phyloP scores from a whole-genome alignment of 139 green algal genomes.

The Gonium pectorale region DNA sequence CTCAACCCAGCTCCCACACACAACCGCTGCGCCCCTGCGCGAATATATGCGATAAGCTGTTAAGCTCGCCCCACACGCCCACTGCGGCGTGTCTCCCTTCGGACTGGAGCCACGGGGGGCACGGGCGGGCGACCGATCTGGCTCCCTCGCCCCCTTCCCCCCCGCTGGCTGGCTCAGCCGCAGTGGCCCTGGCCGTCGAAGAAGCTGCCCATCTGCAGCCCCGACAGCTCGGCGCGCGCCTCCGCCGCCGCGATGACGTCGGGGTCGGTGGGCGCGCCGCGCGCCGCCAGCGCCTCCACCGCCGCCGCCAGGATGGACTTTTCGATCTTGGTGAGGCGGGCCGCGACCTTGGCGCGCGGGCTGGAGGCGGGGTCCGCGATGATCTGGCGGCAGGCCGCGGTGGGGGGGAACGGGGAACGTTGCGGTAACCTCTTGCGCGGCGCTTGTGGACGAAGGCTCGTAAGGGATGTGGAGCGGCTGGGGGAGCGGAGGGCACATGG shows the following conservation, averaged over 20 bases:
- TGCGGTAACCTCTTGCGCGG: no score
- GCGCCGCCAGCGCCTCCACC: constrained; percentile 9
- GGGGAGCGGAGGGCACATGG: no score
- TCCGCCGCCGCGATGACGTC: not conserved
- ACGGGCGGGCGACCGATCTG: no score
- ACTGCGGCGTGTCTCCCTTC: no score
- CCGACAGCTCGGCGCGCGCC: not conserved
- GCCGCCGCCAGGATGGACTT: constrained; percentile 61
- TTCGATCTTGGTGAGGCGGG: constrained; percentile 73
- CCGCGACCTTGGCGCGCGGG: constrained; percentile 74
- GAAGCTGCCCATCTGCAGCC: not conserved
- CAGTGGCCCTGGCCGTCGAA: constrained; percentile 36
- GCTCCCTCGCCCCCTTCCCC: no score
- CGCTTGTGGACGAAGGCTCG: no score
- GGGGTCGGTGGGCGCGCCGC: constrained; percentile 1
- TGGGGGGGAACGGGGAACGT: not conserved
- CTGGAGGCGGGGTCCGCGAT: constrained; percentile 64
- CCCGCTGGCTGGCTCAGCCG: not conserved
- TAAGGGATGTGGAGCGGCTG: no score
- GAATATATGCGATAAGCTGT: no score
- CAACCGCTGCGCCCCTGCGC: no score
- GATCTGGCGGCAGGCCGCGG: constrained; percentile 37
- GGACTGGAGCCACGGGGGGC: no score
- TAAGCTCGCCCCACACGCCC: no score
- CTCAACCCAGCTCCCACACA: no score